Percentiles rank a stretch among this genome's conserved stretches.
These are phyloP conservation scores for Gnomoniopsis smithogilvyi DNA, from an alignment of 2,329 filamentous ascomycete species.

Conservation along the genomic window DNA sequence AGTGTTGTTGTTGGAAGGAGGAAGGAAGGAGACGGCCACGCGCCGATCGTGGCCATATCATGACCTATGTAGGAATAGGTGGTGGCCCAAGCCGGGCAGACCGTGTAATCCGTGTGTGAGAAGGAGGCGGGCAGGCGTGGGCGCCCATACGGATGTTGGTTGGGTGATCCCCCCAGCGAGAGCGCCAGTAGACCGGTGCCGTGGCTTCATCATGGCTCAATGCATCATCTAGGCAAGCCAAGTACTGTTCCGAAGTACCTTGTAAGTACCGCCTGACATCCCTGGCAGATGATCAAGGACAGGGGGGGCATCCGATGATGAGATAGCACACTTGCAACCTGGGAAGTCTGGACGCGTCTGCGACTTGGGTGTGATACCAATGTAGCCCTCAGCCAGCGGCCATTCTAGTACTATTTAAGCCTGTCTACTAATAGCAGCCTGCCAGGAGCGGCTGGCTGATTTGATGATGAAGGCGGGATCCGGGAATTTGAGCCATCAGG, in stretches of 20 bases:
- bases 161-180: not conserved
- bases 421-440: too few species aligned
- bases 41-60: conserved; percentile 20
- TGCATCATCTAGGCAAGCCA: not conserved
- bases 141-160: not conserved
- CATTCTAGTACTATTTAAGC: too few species aligned
- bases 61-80: conserved; percentile 13
- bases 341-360: not conserved
- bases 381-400: too few species aligned
- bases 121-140: conserved; percentile 1
- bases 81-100: not conserved
- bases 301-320: not conserved
- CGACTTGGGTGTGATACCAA: not conserved
- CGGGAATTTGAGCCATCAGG: too few species aligned
- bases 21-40: conserved; percentile 33
- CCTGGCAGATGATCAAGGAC: conserved; percentile 9
- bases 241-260: conserved; percentile 10
- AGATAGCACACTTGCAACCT: too few species aligned
- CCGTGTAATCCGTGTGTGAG: not conserved
- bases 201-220: not conserved
- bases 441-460: too few species aligned
- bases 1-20: conserved; percentile 46
- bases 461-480: too few species aligned
- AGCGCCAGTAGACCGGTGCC: not conserved
- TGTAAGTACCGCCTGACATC: not conserved